Evolutionary conservation across 371 early-diverging fungal species (phyloP).

Genomic region (Catenaria anguillulae): DNA sequence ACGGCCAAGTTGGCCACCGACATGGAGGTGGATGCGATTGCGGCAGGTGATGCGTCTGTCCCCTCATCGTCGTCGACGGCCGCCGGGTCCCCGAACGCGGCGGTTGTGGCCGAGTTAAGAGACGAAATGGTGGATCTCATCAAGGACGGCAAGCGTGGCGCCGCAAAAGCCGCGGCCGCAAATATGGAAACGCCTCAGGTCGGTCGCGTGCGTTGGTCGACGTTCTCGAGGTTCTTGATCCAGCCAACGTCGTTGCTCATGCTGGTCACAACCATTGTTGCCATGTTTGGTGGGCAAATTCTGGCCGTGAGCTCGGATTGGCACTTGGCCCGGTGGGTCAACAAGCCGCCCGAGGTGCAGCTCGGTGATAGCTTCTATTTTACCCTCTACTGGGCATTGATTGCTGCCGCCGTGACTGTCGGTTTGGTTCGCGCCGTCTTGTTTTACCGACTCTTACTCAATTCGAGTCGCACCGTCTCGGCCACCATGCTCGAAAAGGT

Average conservation of each 20-base stretch:
- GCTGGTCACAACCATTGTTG: not conserved
- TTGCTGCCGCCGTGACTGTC: not conserved
- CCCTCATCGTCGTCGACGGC: no score
- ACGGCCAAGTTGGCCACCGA: no score
- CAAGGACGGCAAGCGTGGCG: no score
- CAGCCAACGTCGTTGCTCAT: not conserved
- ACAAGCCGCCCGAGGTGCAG: not conserved
- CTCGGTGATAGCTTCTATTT: not conserved
- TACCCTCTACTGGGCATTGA: not conserved
- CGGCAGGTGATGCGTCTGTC: no score
- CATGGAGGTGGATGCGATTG: no score
- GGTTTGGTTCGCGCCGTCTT: not conserved
- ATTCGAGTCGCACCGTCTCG: not conserved
- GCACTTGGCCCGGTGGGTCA: not conserved
- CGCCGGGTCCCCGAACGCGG: no score
- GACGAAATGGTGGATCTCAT: no score
- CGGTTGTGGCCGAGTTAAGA: no score
- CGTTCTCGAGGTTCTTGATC: conserved; percentile 1
- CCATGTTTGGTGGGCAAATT: not conserved
- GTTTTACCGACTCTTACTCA: not conserved
- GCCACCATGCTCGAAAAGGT: not conserved
- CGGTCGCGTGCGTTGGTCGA: not conserved
- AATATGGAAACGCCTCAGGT: not conserved
- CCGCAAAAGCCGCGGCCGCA: no score
- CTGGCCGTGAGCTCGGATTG: not conserved